Percentiles rank a stretch among this genome's conserved stretches.
phyloP scores from a whole-genome alignment of 2,329 filamentous ascomycete species.

The Venturia asperata region DNA sequence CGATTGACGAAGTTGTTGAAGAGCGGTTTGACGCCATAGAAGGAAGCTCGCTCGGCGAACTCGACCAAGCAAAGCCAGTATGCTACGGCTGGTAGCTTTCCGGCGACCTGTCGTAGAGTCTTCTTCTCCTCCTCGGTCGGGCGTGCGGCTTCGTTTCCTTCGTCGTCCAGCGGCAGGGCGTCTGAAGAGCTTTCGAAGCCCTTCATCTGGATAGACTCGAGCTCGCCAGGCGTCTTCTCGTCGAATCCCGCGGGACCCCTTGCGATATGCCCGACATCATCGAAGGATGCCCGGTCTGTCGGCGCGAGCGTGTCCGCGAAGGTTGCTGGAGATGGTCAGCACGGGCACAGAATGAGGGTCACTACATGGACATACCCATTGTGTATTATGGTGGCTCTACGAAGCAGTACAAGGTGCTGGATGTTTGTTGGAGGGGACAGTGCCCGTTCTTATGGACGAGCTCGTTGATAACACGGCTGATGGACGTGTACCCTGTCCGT shows the following conservation, averaged over 20 bases:
- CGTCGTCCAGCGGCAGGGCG: slow-evolving; percentile 12
- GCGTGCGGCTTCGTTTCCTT: slow-evolving; percentile 21
- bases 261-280: not conserved
- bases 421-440: not conserved
- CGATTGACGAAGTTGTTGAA: slow-evolving; percentile 15
- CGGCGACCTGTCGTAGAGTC: slow-evolving; percentile 45
- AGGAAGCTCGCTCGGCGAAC: slow-evolving; percentile 55
- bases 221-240: not conserved
- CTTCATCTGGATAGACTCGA: not conserved
- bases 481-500: not conserved
- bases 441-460: not conserved
- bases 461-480: not conserved
- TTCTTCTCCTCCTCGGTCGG: slow-evolving; percentile 43
- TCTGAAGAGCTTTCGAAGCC: not conserved
- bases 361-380: not conserved
- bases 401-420: not conserved
- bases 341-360: not conserved
- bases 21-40: slow-evolving; percentile 44
- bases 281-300: not conserved
- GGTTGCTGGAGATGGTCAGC: not conserved
- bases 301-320: not conserved
- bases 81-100: slow-evolving; percentile 43
- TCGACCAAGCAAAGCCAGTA: slow-evolving; percentile 54
- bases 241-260: not conserved
- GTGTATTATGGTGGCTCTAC: not conserved